A percentile compares a stretch with the other conserved stretches of the same genome.
Evolutionary conservation across 768 basidiomycete species (phyloP).

Genomic region (Termitomyces sp.): DNA sequence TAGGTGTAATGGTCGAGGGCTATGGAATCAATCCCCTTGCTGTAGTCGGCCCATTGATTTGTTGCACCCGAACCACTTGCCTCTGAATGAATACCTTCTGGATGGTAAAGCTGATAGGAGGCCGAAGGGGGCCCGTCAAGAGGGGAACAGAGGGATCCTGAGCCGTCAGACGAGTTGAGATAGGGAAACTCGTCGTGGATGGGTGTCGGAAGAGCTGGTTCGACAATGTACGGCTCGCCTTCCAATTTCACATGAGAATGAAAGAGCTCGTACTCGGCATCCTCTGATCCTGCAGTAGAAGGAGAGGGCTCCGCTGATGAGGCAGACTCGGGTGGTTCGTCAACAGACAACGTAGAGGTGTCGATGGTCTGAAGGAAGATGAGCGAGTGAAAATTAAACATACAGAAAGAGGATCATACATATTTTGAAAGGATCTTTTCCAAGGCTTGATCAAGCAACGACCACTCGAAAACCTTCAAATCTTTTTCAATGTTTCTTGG

Average conservation of each 20-base stretch:
- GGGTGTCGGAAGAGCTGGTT: slow-evolving; percentile 11
- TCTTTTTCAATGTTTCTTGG: slow-evolving; percentile 98
- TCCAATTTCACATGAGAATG: slow-evolving; percentile 10
- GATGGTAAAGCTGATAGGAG: slow-evolving; percentile 11
- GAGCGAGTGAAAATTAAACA: neutral
- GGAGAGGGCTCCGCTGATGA: slow-evolving; percentile 25
- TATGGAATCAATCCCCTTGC: slow-evolving; percentile 11
- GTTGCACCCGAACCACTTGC: slow-evolving; percentile 19
- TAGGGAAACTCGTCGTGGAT: slow-evolving; percentile 25
- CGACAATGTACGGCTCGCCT: slow-evolving; percentile 10
- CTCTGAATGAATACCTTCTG: slow-evolving; percentile 12
- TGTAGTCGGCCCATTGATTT: slow-evolving; percentile 19
- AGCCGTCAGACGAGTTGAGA: slow-evolving; percentile 18
- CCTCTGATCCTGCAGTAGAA: slow-evolving; percentile 17
- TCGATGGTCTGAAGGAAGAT: slow-evolving; percentile 38
- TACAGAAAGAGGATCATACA: slow-evolving; percentile 36
- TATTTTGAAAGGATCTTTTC: slow-evolving; percentile 85
- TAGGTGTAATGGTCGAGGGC: slow-evolving; percentile 13
- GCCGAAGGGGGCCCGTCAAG: slow-evolving; percentile 17
- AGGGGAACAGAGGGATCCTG: slow-evolving; percentile 27
- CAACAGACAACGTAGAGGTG: slow-evolving; percentile 28
- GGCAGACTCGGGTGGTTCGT: slow-evolving; percentile 22
- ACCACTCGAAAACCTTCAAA: slow-evolving; percentile 83
- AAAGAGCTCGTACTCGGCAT: slow-evolving; percentile 11
- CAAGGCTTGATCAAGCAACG: slow-evolving; percentile 59